Percentiles rank a stretch among this genome's conserved stretches.
phyloP scores from a whole-genome alignment of 129 eudicot genomes.

The Centaurea solstitialis region DNA sequence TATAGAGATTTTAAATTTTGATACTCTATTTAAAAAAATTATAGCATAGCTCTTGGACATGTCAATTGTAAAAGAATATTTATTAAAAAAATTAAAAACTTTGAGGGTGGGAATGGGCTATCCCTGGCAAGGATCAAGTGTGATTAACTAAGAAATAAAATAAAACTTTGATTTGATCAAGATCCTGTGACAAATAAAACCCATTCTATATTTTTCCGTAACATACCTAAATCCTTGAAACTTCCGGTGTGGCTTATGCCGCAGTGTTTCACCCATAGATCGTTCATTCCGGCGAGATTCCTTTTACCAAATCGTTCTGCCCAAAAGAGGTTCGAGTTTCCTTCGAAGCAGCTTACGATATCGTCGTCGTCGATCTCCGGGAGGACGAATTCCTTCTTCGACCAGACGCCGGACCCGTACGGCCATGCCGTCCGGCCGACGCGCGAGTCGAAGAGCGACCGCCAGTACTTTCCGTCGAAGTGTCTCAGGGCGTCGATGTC shows the following conservation, averaged over 20 bases:
- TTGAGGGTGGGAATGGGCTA: no score
- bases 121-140: no score
- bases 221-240: slow-evolving; percentile 26
- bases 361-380: slow-evolving; percentile 63
- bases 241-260: slow-evolving; percentile 36
- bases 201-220: no score
- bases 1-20: no score
- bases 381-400: slow-evolving; percentile 71
- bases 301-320: slow-evolving; percentile 66
- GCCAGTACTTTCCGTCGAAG: slow-evolving; percentile 64
- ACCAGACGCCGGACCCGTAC: slow-evolving; percentile 81
- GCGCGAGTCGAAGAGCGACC: slow-evolving; percentile 55
- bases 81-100: no score
- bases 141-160: no score
- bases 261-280: slow-evolving; percentile 32
- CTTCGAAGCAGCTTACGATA: slow-evolving; percentile 62
- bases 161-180: no score
- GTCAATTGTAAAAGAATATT: no score
- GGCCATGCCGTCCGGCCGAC: slow-evolving; percentile 70
- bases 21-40: no score
- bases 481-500: slow-evolving; percentile 48
- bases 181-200: no score
- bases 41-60: no score
- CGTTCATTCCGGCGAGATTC: slow-evolving; percentile 25
- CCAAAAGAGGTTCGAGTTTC: slow-evolving; percentile 64